Percentiles rank a stretch among this genome's conserved stretches.
phyloP scores from a whole-genome alignment of 2,329 filamentous ascomycete species.

The Claviceps sp. region DNA sequence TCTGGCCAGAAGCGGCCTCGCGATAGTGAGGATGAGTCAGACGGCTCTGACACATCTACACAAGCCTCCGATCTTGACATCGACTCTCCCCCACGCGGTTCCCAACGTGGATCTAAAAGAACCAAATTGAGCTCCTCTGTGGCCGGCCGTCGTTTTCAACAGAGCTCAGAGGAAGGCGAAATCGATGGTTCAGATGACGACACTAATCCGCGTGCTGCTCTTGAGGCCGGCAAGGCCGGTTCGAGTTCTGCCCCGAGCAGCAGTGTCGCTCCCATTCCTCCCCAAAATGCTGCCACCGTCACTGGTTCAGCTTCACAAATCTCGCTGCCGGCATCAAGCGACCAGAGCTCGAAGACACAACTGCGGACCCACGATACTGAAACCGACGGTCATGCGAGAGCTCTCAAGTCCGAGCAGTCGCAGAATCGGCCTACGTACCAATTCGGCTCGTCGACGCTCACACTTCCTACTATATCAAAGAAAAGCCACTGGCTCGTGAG shows the following conservation, averaged over 20 bases:
- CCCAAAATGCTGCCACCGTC: not conserved
- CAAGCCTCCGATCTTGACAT: not conserved
- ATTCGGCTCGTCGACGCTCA: slow-evolving; percentile 11
- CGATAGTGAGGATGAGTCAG: slow-evolving; percentile 1
- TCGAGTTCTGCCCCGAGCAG: not conserved
- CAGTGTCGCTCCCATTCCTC: not conserved
- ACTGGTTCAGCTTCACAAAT: not conserved
- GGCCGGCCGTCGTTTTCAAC: not conserved
- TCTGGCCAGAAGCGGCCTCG: slow-evolving; percentile 1
- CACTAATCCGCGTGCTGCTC: slow-evolving; percentile 4
- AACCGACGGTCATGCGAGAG: not conserved
- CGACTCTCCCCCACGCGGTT: not conserved
- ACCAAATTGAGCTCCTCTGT: slow-evolving; percentile 7
- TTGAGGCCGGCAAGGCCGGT: slow-evolving; percentile 4
- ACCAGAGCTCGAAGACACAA: not conserved
- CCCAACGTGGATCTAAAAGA: slow-evolving; percentile 9
- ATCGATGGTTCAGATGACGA: slow-evolving; percentile 14
- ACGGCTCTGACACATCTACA: slow-evolving; percentile 3
- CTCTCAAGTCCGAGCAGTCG: slow-evolving; percentile 10
- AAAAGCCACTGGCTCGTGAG: slow-evolving; percentile 21
- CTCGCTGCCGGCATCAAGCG: not conserved
- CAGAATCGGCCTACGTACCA: slow-evolving; percentile 11
- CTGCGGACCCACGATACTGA: not conserved
- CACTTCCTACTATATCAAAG: slow-evolving; percentile 16
- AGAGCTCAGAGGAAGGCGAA: slow-evolving; percentile 21